Percentiles rank a stretch among this genome's conserved stretches.
Conservation (phyloP, 1,284 basidiomycete genomes). For the Ganoderma boninense region DNA sequence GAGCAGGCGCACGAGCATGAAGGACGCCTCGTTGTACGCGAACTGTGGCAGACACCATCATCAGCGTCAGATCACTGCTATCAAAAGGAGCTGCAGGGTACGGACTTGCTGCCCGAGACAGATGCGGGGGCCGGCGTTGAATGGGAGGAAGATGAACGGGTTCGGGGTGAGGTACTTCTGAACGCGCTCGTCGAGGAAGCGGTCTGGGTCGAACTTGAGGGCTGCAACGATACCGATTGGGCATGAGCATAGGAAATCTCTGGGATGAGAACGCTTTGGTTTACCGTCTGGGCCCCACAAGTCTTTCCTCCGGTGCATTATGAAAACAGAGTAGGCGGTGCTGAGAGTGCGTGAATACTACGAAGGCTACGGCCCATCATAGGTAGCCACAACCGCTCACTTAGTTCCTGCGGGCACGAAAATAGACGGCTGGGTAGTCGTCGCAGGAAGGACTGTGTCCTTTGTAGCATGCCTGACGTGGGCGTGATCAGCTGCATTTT, state of each 20-base stretch:
- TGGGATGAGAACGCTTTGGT: neutral
- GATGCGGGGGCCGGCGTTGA: conserved; percentile 58
- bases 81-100: neutral
- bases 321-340: conserved; percentile 58
- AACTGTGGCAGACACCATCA: conserved; percentile 48
- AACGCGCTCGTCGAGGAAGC: conserved; percentile 49
- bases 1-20: conserved; percentile 71
- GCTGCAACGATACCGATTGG: conserved; percentile 5
- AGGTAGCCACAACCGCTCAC: conserved; percentile 38
- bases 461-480: conserved; percentile 42
- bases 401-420: conserved; percentile 63
- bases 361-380: neutral
- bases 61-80: neutral
- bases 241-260: neutral
- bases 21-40: conserved; percentile 75
- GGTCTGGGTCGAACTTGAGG: conserved; percentile 53
- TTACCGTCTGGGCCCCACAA: conserved; percentile 74
- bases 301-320: conserved; percentile 70
- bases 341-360: conserved; percentile 39
- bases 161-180: conserved; percentile 48
- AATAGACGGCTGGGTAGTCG: conserved; percentile 32
- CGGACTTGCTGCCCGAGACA: conserved; percentile 55
- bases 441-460: conserved; percentile 54
- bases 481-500: neutral
- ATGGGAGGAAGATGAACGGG: conserved; percentile 58